Evolutionary conservation across 768 basidiomycete species (phyloP).

Genomic region (Panellus pusillus): DNA sequence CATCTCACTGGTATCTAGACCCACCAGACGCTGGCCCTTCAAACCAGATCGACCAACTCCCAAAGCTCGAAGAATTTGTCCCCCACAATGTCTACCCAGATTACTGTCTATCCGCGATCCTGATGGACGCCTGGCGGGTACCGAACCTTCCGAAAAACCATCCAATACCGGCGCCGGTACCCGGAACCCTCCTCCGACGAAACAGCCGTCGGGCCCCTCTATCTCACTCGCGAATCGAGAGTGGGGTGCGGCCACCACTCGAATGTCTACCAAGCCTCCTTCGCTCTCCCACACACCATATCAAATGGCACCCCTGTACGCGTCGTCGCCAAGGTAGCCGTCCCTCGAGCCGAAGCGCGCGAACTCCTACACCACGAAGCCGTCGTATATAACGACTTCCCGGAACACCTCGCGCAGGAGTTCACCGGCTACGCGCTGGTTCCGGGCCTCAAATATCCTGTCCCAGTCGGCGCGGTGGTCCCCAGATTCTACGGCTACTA

Average conservation of each 20-base stretch:
- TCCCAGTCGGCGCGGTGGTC: slow-evolving; percentile 40
- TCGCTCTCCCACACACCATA: slow-evolving; percentile 35
- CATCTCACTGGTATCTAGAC: neutral
- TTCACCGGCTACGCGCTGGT: slow-evolving; percentile 36
- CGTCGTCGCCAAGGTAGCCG: slow-evolving; percentile 39
- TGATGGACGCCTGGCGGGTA: slow-evolving; percentile 12
- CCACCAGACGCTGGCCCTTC: slow-evolving; percentile 1
- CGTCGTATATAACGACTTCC: slow-evolving; percentile 32
- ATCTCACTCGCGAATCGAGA: slow-evolving; percentile 21
- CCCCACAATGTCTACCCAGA: slow-evolving; percentile 24
- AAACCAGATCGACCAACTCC: neutral
- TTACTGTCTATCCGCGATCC: slow-evolving; percentile 28
- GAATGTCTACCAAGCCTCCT: slow-evolving; percentile 40
- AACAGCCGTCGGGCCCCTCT: slow-evolving; percentile 11
- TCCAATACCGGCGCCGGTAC: slow-evolving; percentile 11
- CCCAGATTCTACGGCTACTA: slow-evolving; percentile 57
- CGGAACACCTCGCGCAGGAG: slow-evolving; percentile 32
- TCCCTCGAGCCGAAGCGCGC: slow-evolving; percentile 25
- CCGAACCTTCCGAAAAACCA: neutral
- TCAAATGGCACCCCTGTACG: slow-evolving; percentile 22
- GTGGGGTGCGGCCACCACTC: slow-evolving; percentile 26
- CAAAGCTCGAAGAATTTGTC: slow-evolving; percentile 27
- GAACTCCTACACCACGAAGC: slow-evolving; percentile 33
- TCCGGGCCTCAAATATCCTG: slow-evolving; percentile 27
- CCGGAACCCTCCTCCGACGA: neutral